Percentiles rank a stretch among this genome's conserved stretches.
Conservation (phyloP, 2,329 filamentous ascomycete species). For the Penicillium sp. region DNA sequence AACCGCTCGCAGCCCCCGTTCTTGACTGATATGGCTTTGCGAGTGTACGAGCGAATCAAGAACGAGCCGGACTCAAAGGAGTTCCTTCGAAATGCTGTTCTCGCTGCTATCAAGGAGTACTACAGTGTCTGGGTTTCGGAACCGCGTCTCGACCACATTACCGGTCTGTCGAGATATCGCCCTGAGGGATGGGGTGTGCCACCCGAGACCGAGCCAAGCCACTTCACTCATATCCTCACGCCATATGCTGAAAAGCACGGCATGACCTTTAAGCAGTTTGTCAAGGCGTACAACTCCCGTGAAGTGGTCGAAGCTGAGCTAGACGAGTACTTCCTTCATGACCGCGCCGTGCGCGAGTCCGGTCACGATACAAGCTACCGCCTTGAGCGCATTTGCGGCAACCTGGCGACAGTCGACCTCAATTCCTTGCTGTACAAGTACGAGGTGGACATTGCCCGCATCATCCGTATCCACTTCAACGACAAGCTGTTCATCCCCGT, state of each 20-base stretch:
- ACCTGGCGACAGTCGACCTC: conserved; percentile 88
- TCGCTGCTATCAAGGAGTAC: conserved; percentile 96
- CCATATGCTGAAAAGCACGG: conserved; percentile 80
- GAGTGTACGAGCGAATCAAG: conserved; percentile 90
- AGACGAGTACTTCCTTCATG: conserved; percentile 93
- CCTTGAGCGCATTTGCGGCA: conserved; percentile 78
- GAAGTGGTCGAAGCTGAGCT: conserved; percentile 76
- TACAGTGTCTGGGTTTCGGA: conserved; percentile 79
- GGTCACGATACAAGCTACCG: conserved; percentile 96
- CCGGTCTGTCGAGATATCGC: conserved; percentile 78
- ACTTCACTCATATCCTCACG: conserved; percentile 77
- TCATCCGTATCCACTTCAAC: conserved; percentile 76
- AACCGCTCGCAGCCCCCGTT: conserved; percentile 93
- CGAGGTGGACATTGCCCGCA: conserved; percentile 84
- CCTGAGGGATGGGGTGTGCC: conserved; percentile 81
- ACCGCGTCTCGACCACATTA: conserved; percentile 71
- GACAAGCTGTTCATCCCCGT: conserved; percentile 76
- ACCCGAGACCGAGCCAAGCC: conserved; percentile 81
- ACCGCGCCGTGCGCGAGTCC: conserved; percentile 90
- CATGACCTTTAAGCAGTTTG: conserved; percentile 79
- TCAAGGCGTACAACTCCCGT: conserved; percentile 78
- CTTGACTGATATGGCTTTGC: conserved; percentile 92
- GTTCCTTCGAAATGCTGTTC: conserved; percentile 72
- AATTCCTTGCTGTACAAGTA: conserved; percentile 97
- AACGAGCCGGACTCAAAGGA: conserved; percentile 74